Evolutionary conservation across 2,329 filamentous ascomycete genomes (phyloP), one percentile per base, ranked within the genome.

Genomic region (Coniella vitis): DNA sequence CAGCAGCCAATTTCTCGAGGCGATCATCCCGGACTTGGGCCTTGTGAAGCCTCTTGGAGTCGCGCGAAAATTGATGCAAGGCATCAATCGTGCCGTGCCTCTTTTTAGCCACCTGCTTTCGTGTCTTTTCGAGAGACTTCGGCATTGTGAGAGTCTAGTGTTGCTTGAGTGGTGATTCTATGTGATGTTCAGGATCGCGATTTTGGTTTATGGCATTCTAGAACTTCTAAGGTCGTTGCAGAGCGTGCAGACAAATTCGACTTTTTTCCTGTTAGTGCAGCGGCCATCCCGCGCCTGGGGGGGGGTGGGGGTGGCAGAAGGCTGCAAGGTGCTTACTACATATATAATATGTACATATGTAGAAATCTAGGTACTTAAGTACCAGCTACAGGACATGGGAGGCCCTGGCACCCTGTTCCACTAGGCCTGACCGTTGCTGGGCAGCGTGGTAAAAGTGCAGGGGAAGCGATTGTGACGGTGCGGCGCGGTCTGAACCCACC

Each of bases 101-200:
- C 76, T 96, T 96, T 72, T 95, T 95, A 31, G 82, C 73, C 56
- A 97, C 91, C 56, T 89, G 82, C 71, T 97, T 97, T 55, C 86
- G 81, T 17, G 93, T 86, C 65, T 96, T 97, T 55, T 81, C 72
- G 7, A 96, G 70, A 38, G 84, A 80, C 62, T 82, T 85, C 13
- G 87, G 79, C 90, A 95, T 95, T 20, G 60, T 75, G 62, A n/a
- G 7, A 29, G n/a, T 20, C 16, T 25, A n/a, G n/a, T n/a, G n/a
- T n/a, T n/a, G n/a, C n/a, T n/a, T n/a, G n/a, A n/a, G n/a, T n/a
- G n/a, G n/a, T n/a, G n/a, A n/a, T n/a, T n/a, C n/a, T n/a, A n/a
- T n/a, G n/a, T n/a, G n/a, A n/a, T n/a, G n/a, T n/a, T n/a, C n/a
- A n/a, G n/a, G n/a, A n/a, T n/a, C n/a, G n/a, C n/a, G n/a, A n/a